Evolutionary conservation across 495 filamentous ascomycete genomes (phyloP).

Genomic region (Rhypophila decipiens): DNA sequence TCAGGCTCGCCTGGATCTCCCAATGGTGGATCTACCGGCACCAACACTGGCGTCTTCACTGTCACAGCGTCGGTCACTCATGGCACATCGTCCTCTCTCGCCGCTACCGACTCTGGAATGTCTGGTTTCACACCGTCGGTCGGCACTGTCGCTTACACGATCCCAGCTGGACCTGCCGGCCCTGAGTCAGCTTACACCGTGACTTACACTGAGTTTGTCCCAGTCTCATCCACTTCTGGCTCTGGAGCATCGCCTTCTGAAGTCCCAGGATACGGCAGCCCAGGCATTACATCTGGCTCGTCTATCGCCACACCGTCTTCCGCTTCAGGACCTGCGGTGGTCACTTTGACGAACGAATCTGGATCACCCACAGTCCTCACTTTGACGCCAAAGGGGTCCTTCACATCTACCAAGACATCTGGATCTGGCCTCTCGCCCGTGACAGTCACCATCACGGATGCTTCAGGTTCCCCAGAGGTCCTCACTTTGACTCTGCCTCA

Average conservation of each 20-base stretch:
- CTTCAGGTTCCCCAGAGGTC: too few relatives aligned
- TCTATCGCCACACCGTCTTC: too few relatives aligned
- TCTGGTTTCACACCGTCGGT: background rate
- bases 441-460: too few relatives aligned
- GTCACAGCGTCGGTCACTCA: background rate
- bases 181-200: slow-evolving; percentile 14
- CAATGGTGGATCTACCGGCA: background rate
- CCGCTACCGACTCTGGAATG: slow-evolving; percentile 5
- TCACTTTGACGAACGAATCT: slow-evolving; percentile 1
- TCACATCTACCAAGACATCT: too few relatives aligned
- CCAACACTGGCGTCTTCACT: background rate
- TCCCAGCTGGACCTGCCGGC: slow-evolving; percentile 2
- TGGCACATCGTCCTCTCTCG: slow-evolving; percentile 1
- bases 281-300: too few relatives aligned
- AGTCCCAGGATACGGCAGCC: slow-evolving; percentile 3
- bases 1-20: background rate
- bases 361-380: slow-evolving; percentile 1
- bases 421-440: too few relatives aligned
- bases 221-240: background rate
- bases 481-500: too few relatives aligned
- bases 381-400: background rate
- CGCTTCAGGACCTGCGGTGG: too few relatives aligned
- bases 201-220: slow-evolving; percentile 13
- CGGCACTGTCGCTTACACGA: slow-evolving; percentile 18
- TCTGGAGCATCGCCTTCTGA: too few relatives aligned